phyloP scores from a whole-genome alignment of 2,329 filamentous ascomycete genomes.

The Botrytis cinerea region DNA sequence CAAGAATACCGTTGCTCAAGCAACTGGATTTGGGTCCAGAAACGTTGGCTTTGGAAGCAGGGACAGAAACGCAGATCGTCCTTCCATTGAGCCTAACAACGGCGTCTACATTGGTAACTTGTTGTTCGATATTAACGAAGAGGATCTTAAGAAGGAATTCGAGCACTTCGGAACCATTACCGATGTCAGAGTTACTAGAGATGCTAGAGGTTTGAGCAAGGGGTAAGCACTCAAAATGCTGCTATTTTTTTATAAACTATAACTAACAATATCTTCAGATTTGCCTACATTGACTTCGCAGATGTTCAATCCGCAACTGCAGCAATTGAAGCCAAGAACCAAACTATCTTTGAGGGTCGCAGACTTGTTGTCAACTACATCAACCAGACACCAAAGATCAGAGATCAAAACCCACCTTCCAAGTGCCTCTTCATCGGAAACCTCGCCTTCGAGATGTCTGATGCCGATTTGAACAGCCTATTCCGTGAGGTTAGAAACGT shows the following conservation, averaged over 20 bases:
- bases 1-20: constrained; percentile 22
- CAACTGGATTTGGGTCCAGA: constrained; percentile 22
- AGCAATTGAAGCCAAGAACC: constrained; percentile 60
- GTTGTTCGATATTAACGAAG: constrained; percentile 65
- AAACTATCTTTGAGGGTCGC: constrained; percentile 63
- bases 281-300: constrained; percentile 65
- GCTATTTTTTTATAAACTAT: constrained; percentile 8
- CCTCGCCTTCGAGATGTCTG: constrained; percentile 82
- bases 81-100: constrained; percentile 21
- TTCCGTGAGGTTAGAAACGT: constrained; percentile 72
- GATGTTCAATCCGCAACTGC: constrained; percentile 52
- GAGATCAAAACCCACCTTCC: constrained; percentile 50
- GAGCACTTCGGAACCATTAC: constrained; percentile 57
- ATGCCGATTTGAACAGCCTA: constrained; percentile 76
- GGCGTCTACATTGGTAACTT: constrained; percentile 67
- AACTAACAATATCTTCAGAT: constrained; percentile 47
- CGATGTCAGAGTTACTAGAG: constrained; percentile 57
- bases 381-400: constrained; percentile 34
- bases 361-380: constrained; percentile 61
- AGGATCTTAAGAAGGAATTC: constrained; percentile 61
- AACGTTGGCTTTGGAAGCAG: neutral
- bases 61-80: neutral
- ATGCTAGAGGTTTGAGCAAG: constrained; percentile 66
- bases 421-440: constrained; percentile 81
- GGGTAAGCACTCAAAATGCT: constrained; percentile 52